Percentiles rank a stretch among this genome's conserved stretches.
These are phyloP conservation scores for Royoungia palumana DNA, from an alignment of 768 basidiomycete species.

Conservation along the genomic window DNA sequence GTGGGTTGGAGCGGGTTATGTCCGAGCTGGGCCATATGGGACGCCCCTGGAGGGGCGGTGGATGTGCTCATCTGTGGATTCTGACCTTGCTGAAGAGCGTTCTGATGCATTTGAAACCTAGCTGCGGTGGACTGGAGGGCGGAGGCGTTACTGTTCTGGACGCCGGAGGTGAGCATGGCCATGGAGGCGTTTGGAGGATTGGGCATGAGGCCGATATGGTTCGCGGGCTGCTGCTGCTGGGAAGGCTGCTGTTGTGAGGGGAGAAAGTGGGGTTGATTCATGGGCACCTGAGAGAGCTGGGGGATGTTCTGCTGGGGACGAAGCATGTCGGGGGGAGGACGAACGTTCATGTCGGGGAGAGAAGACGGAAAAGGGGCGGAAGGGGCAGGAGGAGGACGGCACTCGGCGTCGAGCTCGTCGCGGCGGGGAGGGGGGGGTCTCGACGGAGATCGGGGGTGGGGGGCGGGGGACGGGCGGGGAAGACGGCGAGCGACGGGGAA, in stretches of 20 bases:
- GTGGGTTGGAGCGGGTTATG: constrained; percentile 41
- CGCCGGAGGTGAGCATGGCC: constrained; percentile 35
- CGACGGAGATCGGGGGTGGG: constrained; percentile 17
- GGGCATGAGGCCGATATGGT: constrained; percentile 37
- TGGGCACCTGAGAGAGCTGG: constrained; percentile 39
- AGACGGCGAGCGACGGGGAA: background rate
- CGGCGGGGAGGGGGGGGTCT: constrained; percentile 6
- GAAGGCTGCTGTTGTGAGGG: constrained; percentile 37
- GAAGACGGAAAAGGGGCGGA: constrained; percentile 2
- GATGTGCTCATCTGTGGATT: constrained; percentile 33
- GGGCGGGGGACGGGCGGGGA: constrained; percentile 1
- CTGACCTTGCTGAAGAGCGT: constrained; percentile 38
- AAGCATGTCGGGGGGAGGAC: constrained; percentile 42
- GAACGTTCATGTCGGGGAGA: constrained; percentile 53
- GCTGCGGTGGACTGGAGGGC: constrained; percentile 20
- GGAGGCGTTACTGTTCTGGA: constrained; percentile 25
- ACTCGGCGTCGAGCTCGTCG: constrained; percentile 7
- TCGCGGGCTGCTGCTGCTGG: constrained; percentile 32
- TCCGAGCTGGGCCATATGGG: constrained; percentile 30
- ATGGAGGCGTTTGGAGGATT: constrained; percentile 36
- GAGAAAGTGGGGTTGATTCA: constrained; percentile 33
- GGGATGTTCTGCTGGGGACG: constrained; percentile 40
- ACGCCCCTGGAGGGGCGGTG: constrained; percentile 24
- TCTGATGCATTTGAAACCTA: constrained; percentile 35
- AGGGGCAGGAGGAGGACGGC: background rate